Evolutionary conservation across 2,329 filamentous ascomycete genomes (phyloP).

Genomic region (Ophiostoma ips): DNA sequence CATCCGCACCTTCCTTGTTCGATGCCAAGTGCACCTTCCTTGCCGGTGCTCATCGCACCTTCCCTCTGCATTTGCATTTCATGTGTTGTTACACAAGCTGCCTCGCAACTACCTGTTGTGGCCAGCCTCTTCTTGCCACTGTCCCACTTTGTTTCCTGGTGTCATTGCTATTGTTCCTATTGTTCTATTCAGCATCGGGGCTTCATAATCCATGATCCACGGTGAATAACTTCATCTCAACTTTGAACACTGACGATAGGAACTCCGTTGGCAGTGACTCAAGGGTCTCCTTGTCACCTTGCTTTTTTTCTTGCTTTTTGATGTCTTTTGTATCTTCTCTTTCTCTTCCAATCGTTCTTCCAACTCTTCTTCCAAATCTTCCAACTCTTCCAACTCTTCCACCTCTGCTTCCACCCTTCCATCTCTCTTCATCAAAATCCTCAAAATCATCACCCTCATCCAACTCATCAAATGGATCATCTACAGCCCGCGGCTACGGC

Average conservation of each 20-base stretch:
- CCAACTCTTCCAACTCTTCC: neutral
- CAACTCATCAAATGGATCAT: neutral
- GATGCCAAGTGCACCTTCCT: too few species aligned
- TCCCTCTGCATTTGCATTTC: neutral
- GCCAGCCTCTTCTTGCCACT: neutral
- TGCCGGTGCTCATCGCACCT: too few species aligned
- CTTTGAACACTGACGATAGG: neutral
- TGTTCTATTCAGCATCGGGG: slow-evolving; percentile 1
- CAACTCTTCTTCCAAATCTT: neutral
- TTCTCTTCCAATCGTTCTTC: neutral
- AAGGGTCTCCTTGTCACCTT: too few species aligned
- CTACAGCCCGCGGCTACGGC: neutral
- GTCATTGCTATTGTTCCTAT: neutral
- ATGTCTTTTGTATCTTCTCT: neutral
- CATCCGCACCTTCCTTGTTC: too few species aligned
- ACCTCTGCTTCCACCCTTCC: neutral
- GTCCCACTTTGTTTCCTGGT: slow-evolving; percentile 7
- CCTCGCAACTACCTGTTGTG: neutral
- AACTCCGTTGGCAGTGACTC: too few species aligned
- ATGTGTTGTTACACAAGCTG: neutral
- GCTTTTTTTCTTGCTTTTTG: neutral
- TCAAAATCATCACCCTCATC: too few species aligned
- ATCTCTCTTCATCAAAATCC: neutral
- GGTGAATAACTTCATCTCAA: slow-evolving; percentile 1
- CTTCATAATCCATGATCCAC: neutral